Evolutionary conservation across 441 rosid genomes (phyloP), one percentile per base, ranked within the genome.

Genomic region (Breynia disticha): DNA sequence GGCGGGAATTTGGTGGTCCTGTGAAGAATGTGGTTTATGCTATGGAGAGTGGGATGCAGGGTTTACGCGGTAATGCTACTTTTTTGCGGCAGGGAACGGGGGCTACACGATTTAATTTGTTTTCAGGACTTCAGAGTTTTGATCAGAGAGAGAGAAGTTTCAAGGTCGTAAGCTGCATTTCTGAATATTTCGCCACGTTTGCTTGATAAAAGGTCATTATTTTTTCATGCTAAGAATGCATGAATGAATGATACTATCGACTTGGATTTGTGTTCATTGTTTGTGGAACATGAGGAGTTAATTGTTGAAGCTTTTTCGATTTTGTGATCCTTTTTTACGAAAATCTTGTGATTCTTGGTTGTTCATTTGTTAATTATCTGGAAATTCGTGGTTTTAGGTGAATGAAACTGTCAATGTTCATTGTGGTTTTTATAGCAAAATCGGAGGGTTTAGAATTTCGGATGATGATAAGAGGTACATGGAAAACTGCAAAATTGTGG

Each of bases 341-440:
- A n/a, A 28, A 9, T 28, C 35, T 28, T 28, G 35, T 28, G 35
- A 28, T 28, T 28, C 35, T 28, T 28, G 35, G 35, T 28, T 28
- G 35, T 28, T 28, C 35, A 28, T 28, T 28, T 28, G 35, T 28
- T 28, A 28, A 28, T 28, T 28, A 28, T 28, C 35, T 28, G 35
- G 52, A 42, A 62, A 38, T 17, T 67, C 69, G 56, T 67, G 69
- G 43, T 63, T 56, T 46, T 79, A 91, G 98, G 85, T 86, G 62
- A 76, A 74, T 46, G 85, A 75, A 68, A 82, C 82, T 21, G 67
- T 76, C 55, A 61, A 70, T 41, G 62, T 80, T 56, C 96, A 89
- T 70, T 93, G 96, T 63, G 99, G 99, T 10, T 86, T 93, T 78
- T 89, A 65, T 69, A 80, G 72, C 67, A 86, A 80, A 52, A 76